Evolutionary conservation across 2,329 filamentous ascomycete species (phyloP).

Genomic region (Fusarium anguioides): DNA sequence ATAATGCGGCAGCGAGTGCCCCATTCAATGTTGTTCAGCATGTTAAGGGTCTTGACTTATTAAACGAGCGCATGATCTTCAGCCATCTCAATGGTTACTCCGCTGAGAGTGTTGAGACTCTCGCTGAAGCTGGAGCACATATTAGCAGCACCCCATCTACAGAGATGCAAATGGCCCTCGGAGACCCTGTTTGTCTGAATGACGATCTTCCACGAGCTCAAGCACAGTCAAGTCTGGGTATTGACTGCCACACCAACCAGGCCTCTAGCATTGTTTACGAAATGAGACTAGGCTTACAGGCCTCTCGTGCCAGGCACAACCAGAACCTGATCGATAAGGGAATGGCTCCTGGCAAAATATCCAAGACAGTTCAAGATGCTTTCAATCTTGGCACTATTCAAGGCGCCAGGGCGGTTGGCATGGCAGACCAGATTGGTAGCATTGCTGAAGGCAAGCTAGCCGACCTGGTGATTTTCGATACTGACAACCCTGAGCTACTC

Average conservation of each 20-base stretch:
- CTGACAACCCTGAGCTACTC: neutral
- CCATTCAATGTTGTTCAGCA: slow-evolving; percentile 4
- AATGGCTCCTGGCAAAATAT: neutral
- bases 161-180: slow-evolving; percentile 23
- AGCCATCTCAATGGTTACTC: slow-evolving; percentile 4
- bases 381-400: slow-evolving; percentile 15
- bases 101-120: neutral
- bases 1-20: neutral
- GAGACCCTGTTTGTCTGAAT: neutral
- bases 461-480: slow-evolving; percentile 4
- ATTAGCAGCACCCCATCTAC: slow-evolving; percentile 22
- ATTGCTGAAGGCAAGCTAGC: slow-evolving; percentile 5
- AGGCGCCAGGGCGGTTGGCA: neutral
- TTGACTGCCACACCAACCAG: slow-evolving; percentile 16
- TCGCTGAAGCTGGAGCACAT: neutral
- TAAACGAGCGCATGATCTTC: slow-evolving; percentile 8
- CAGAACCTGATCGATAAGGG: neutral
- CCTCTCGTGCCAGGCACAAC: neutral
- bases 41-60: neutral
- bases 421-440: neutral
- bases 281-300: slow-evolving; percentile 9
- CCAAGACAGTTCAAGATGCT: slow-evolving; percentile 1
- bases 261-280: slow-evolving; percentile 12
- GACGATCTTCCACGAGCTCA: neutral
- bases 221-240: neutral